These are phyloP conservation scores for Amyloporia xantha DNA, from an alignment of 768 basidiomycete species.

Conservation along the genomic window DNA sequence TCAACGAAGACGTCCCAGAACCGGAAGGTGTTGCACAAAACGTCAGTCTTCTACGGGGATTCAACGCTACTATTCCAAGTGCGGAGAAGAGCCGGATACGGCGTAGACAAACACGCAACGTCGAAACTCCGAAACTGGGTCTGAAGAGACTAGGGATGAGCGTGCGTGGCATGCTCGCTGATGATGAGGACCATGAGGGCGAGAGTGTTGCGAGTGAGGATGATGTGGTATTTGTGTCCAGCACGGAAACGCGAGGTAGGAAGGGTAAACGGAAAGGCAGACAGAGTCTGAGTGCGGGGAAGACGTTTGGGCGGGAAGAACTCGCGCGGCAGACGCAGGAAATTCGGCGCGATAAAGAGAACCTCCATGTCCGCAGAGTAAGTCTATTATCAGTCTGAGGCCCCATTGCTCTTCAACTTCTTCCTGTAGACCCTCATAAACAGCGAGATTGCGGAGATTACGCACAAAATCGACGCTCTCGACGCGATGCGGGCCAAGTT, in stretches of 20 bases:
- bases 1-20: slow-evolving; percentile 67
- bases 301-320: slow-evolving; percentile 78
- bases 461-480: slow-evolving; percentile 80
- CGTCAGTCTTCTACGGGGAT: slow-evolving; percentile 82
- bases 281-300: slow-evolving; percentile 62
- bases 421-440: slow-evolving; percentile 66
- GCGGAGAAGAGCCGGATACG: slow-evolving; percentile 73
- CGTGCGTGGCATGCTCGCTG: slow-evolving; percentile 65
- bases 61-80: slow-evolving; percentile 92
- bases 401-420: slow-evolving; percentile 8
- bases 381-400: slow-evolving; percentile 24
- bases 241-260: slow-evolving; percentile 25
- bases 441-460: slow-evolving; percentile 84
- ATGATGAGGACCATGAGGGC: slow-evolving; percentile 40
- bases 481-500: slow-evolving; percentile 76
- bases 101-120: slow-evolving; percentile 72
- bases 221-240: slow-evolving; percentile 59
- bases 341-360: slow-evolving; percentile 88
- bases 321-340: slow-evolving; percentile 78
- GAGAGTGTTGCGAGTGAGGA: slow-evolving; percentile 71
- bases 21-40: slow-evolving; percentile 61
- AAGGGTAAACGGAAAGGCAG: slow-evolving; percentile 45
- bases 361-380: slow-evolving; percentile 83
- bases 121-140: slow-evolving; percentile 70
- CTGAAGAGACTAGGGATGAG: slow-evolving; percentile 74